These are phyloP conservation scores for Phlebiopsis flavidoalba DNA, from an alignment of 768 basidiomycete species.

Conservation along the genomic window DNA sequence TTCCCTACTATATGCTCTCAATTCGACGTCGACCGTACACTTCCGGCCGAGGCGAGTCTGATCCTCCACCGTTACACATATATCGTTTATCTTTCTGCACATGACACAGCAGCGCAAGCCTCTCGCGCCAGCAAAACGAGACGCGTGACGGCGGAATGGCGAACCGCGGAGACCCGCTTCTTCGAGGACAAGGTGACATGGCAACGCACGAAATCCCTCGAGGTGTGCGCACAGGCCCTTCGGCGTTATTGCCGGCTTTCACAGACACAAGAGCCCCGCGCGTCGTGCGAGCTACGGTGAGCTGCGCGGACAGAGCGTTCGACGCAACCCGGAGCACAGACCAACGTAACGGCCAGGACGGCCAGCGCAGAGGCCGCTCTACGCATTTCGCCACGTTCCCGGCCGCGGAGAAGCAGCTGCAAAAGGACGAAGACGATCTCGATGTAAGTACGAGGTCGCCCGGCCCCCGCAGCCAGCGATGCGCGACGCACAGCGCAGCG, in stretches of 20 bases:
- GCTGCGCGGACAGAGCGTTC: constrained; percentile 69
- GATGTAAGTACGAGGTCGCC: constrained; percentile 42
- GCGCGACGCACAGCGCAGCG: not conserved
- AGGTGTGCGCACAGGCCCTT: constrained; percentile 88
- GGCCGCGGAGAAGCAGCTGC: constrained; percentile 57
- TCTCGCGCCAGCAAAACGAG: constrained; percentile 84
- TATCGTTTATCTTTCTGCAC: too few relatives aligned
- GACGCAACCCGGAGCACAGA: constrained; percentile 49
- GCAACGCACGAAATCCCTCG: constrained; percentile 80
- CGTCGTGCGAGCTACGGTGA: constrained; percentile 69
- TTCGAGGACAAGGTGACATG: constrained; percentile 82
- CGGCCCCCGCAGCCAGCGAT: not conserved
- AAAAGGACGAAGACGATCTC: constrained; percentile 81
- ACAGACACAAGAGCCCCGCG: constrained; percentile 89
- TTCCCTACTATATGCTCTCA: constrained; percentile 89
- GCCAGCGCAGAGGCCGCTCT: constrained; percentile 54
- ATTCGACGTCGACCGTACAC: constrained; percentile 94
- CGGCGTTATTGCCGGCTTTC: constrained; percentile 88
- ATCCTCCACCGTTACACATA: not conserved
- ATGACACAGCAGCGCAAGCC: constrained; percentile 46
- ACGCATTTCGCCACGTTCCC: constrained; percentile 49
- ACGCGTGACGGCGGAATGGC: constrained; percentile 72
- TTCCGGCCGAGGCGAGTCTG: constrained; percentile 74
- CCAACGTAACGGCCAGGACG: constrained; percentile 41
- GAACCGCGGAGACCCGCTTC: constrained; percentile 86